Base-by-base conservation (phyloP, 1,139 yeast species). In the Diutina mesorugosa region DNA sequence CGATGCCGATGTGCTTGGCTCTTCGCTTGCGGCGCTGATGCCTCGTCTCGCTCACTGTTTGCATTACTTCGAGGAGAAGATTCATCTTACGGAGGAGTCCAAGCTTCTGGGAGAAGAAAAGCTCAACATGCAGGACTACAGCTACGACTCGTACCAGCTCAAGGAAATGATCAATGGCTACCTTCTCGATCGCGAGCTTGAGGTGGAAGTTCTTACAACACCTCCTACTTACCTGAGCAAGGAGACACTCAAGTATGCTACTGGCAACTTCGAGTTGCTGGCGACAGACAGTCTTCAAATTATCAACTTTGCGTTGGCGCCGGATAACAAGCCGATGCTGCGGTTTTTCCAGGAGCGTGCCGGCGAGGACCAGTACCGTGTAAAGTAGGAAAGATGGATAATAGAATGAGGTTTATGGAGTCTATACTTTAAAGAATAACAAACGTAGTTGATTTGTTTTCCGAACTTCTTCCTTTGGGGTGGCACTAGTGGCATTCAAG, bases 71-170 rank as follows among this genome's bases (percentile, higher is more conserved):
- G 64, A 64, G 54, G 60, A 57, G 47, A 57, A 51, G 51, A 59
- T 69, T 21, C 64, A 64, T 54, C 51, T 66, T 51, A 57, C 64
- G 8, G 69, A 69, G 51, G 58, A 61, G 38, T 46, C 51, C 4
- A 77, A 74, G 55, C 66, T 65, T 56, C 75, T 8, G 8, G 28
- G 26, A 4, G 26, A 9, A 4, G 35, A 29, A 10, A 50, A 50
- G 53, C 32, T 50, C 7, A 32, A 50, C 35, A 18, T 50, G 21
- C 45, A 50, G 4, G 53, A 50, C 28, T 50, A 50, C 35, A n/a
- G 26, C 5, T 32, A 29, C n/a, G 53, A 72, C 57, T 67, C 72
- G 2, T 70, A 71, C 1, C 68, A 66, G 45, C 63, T 74, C 16
- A 59, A 65, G 2, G 57, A 62, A 4, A 63, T 64, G 18, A 61